Percentiles rank a stretch among this genome's conserved stretches.
Evolutionary conservation across 441 rosid species (phyloP).

Genomic region (Manihot esculenta): DNA sequence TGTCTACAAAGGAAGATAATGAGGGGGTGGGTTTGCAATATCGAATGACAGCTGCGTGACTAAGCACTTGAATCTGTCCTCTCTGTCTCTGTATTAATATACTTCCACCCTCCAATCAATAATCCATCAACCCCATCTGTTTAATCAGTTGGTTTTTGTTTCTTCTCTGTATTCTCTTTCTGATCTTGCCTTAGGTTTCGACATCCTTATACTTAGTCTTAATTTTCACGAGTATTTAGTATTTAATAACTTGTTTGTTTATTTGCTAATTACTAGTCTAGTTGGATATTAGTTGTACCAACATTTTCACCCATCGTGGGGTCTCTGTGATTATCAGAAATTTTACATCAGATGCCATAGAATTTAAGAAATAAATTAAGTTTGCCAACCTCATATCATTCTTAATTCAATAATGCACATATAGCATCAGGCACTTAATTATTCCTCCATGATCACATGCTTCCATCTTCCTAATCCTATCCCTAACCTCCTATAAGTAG

Average conservation of each 20-base stretch:
- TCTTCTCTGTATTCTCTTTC: slow-evolving; percentile 6
- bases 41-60: slow-evolving; percentile 53
- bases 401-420: no score
- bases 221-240: neutral
- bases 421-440: neutral
- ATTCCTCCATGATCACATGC: slow-evolving; percentile 33
- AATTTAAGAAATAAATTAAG: neutral
- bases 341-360: no score
- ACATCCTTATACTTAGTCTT: neutral
- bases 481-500: neutral
- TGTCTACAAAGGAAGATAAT: slow-evolving; percentile 34
- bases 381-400: no score
- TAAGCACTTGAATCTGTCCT: slow-evolving; percentile 41
- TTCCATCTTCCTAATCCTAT: slow-evolving; percentile 20
- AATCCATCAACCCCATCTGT: neutral
- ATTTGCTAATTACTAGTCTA: neutral
- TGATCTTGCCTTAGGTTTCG: slow-evolving; percentile 1
- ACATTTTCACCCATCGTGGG: slow-evolving; percentile 16
- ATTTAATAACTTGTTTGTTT: neutral
- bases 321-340: neutral
- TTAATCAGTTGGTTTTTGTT: slow-evolving; percentile 8
- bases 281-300: slow-evolving; percentile 28
- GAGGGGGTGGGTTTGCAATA: slow-evolving; percentile 24
- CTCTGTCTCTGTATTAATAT: slow-evolving; percentile 45
- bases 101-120: slow-evolving; percentile 30